Base-by-base conservation (phyloP, 1,139 yeast species). In the Yamadazyma songkhlaensis region DNA sequence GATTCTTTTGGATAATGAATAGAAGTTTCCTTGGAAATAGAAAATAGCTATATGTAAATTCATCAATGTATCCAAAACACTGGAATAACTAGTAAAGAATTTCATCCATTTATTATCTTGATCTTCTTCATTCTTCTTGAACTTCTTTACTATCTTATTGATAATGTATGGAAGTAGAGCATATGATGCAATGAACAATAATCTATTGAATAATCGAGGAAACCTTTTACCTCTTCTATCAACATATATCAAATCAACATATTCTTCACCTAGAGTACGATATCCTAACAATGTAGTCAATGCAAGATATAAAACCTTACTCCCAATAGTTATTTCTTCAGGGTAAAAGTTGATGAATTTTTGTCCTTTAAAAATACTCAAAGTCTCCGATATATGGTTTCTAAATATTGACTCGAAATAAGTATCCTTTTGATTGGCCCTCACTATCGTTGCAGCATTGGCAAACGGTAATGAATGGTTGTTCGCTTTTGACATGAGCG, bases 191-290 rank as follows among this genome's bases (percentile, higher is more conserved):
- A 82, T 60, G 48, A 81, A 83, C 10, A 77, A 74, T 1, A 78
- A 34, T 40, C 83, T 61, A n/a, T 67, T 64, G 7, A 60, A n/a
- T 1, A 66, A 24, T 29, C 60, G 64, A 2, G 87, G 84, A n/a
- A 83, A 57, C 22, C 64, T 52, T 20, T 50, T 65, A 0, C 81
- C 87, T 37, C 59, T 61, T 41, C 71, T 67, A 41, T 57, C 72
- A 6, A 86, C 85, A 52, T 88, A 87, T 13, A 84, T 66, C 41
- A 90, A 65, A 59, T 90, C 96, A 12, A 90, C 92, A 57, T 90
- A 90, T 59, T 92, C 97, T 56, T 90, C 97, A 0, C 98, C 98
- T 25, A 90, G 64, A 0, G 97, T 90, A 40, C 94, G 69, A 4
- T 87, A 79, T 0, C 94, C 92, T 4, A 78, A 45, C 11, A 84